Evolutionary conservation across 2,329 filamentous ascomycete genomes (phyloP).

Genomic region (Pseudogymnoascus sp.): DNA sequence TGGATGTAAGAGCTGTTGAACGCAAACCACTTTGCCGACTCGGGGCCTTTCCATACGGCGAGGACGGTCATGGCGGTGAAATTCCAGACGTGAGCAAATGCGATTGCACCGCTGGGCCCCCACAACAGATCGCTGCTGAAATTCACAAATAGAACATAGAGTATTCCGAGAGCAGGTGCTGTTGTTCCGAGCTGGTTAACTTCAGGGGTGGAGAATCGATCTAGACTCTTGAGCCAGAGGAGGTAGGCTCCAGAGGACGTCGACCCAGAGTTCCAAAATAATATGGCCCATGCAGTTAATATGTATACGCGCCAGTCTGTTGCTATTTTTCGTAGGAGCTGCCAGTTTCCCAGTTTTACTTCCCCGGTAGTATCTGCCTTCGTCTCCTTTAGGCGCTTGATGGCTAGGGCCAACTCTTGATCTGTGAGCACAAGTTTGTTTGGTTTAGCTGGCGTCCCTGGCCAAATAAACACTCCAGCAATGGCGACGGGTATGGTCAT

Average conservation of each 20-base stretch:
- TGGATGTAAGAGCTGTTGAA: constrained; percentile 37
- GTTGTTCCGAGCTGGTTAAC: constrained; percentile 46
- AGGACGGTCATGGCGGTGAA: constrained; percentile 45
- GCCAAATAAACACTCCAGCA: constrained; percentile 42
- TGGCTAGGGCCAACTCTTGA: constrained; percentile 38
- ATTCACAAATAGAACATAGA: constrained; percentile 45
- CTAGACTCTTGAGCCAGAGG: constrained; percentile 49
- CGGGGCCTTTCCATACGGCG: constrained; percentile 47
- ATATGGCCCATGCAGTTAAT: constrained; percentile 41
- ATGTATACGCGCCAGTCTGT: constrained; percentile 41
- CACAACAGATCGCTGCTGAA: constrained; percentile 46
- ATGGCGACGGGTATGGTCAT: constrained; percentile 48
- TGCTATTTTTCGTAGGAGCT: constrained; percentile 28
- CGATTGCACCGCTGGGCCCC: constrained; percentile 48
- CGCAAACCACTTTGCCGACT: constrained; percentile 45
- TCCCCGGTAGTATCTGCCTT: constrained; percentile 34
- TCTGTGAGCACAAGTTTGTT: constrained; percentile 40
- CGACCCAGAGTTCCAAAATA: constrained; percentile 50
- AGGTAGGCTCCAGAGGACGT: constrained; percentile 42
- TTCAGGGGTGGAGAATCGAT: constrained; percentile 36
- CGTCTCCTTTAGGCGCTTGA: constrained; percentile 35
- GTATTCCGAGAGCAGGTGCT: constrained; percentile 46
- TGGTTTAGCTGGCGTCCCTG: constrained; percentile 42
- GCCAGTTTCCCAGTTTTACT: constrained; percentile 23
- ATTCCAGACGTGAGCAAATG: constrained; percentile 42